Percentiles rank a stretch among this genome's conserved stretches.
These are phyloP conservation scores for Boletus patriciae DNA, from an alignment of 768 basidiomycete genomes.

Conservation along the genomic window DNA sequence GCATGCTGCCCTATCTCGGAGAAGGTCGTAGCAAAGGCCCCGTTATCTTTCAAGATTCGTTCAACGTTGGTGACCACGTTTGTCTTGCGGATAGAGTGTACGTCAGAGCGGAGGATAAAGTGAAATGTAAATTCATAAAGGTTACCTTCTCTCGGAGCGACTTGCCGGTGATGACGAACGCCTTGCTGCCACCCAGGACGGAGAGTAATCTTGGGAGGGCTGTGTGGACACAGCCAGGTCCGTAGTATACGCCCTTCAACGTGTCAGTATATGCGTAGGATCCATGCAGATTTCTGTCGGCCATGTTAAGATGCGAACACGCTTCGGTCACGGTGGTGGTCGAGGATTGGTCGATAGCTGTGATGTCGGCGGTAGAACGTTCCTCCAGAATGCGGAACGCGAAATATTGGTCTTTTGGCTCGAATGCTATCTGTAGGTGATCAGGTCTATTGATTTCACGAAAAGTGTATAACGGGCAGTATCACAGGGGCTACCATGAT, in stretches of 20 bases:
- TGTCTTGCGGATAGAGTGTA: conserved; percentile 20
- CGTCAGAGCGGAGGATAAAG: conserved; percentile 9
- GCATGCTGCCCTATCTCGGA: conserved; percentile 72
- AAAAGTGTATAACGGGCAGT: conserved; percentile 5
- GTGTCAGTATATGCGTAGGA: conserved; percentile 69
- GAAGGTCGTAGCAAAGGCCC: conserved; percentile 69
- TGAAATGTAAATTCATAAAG: not conserved
- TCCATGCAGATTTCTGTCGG: conserved; percentile 38
- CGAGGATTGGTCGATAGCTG: conserved; percentile 6
- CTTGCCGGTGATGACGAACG: conserved; percentile 69
- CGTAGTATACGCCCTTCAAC: conserved; percentile 68
- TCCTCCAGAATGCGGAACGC: not conserved
- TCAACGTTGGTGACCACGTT: conserved; percentile 26
- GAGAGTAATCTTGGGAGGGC: conserved; percentile 64
- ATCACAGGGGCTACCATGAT: not conserved
- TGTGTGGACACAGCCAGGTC: conserved; percentile 61
- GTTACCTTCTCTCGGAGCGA: conserved; percentile 62
- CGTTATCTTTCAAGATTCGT: conserved; percentile 51
- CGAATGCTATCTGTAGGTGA: conserved; percentile 10
- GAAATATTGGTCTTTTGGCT: not conserved
- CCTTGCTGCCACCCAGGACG: conserved; percentile 57
- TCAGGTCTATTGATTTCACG: conserved; percentile 4
- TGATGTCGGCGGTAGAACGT: not conserved
- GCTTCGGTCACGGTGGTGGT: not conserved
- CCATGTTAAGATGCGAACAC: conserved; percentile 1